Base-by-base conservation (phyloP, 495 filamentous ascomycete genomes). In the Penicillium silybi region DNA sequence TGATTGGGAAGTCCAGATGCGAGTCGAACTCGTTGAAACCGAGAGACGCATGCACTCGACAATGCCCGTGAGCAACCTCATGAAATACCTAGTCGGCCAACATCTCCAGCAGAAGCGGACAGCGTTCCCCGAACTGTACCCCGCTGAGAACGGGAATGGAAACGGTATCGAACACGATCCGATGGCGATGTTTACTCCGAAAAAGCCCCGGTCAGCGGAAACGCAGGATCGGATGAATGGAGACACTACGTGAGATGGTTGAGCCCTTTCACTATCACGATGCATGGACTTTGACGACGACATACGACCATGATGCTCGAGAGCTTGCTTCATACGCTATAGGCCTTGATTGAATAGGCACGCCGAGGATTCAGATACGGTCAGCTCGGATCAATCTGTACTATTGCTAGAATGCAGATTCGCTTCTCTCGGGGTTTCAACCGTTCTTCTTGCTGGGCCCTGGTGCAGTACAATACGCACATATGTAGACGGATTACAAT, bases 1-100 rank as follows among this genome's bases (percentile, higher is more conserved):
- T 69, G 80, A 84, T n/a, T 75, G 75, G 57, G 75, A 80, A 26
- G 74, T 77, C 0, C 80, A 85, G 58, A 79, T 80, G 42, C 76
- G 83, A 54, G 63, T 84, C 10, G 76, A 83, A 44, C 59, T 86
- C 23, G 71, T 88, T 20, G 73, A 80, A 54, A 51, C 71, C 7
- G 73, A 77, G 45, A 67, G 69, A 46, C 66, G 62, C 34, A 66
- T 77, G 43, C 74, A 75, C 46, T 44, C 70, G 17, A 57, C 57
- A 40, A 50, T 73, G 16, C 67, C 66, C 4, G 72, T 77, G 22
- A 67, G 62, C 54, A 69, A 77, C 43, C 67, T 77, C 44, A 66
- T 66, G 60, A 52, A 66, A 41, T 66, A 66, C 11, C 43, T 66
- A 8, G n/a, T 66, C 19, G 50, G 52, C 2, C 60, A 63, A 32